Base-by-base conservation (phyloP, 371 early-diverging fungal genomes). In the Coelomomyces lativittatus region DNA sequence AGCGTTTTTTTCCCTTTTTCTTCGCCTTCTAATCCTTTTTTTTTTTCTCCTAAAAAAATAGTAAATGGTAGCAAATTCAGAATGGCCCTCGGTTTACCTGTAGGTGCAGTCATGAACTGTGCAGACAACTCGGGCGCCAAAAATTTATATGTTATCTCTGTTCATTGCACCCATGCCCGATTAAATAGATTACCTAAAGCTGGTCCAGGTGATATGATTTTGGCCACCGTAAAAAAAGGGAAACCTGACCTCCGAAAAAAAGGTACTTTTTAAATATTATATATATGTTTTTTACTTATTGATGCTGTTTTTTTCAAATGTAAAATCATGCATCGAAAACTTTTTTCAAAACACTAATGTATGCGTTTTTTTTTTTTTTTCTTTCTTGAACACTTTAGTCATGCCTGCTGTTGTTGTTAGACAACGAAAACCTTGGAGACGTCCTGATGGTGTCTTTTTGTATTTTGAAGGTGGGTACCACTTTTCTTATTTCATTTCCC, bases 61-160 rank as follows among this genome's bases (percentile, higher is more conserved):
- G 75, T 80, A 70, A 72, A 85, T 59, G 92, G 92, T 58, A 87
- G 81, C 73, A 95, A 95, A 71, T 91, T 87, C 82, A 85, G 91
- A 63, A 92, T 97, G 92, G 89, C 98, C 59, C 85, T 93, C 57
- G 99, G 95, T 86, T 80, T 98, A 54, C 99, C 99, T 55, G 95
- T 96, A 55, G 98, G 95, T 62, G 95, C 99, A 44, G 86, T 93
- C 56, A 89, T 98, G 80, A 97, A 91, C 80, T 97, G 97, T 71
- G 98, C 98, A 51, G 99, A 99, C 70, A 99, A 99, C 87, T 91
- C 91, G 64, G 99, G 99, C 46, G 98, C 99, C 67, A 98, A 98
- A 86, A 92, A 96, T 82, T 74, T 98, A 59, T 93, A 97, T 79
- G 80, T 98, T 60, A 97, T 99, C 63, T 88, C 96, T 57, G 98